phyloP scores from a whole-genome alignment of 2,329 filamentous ascomycete species.

The Chaetomium sp. region DNA sequence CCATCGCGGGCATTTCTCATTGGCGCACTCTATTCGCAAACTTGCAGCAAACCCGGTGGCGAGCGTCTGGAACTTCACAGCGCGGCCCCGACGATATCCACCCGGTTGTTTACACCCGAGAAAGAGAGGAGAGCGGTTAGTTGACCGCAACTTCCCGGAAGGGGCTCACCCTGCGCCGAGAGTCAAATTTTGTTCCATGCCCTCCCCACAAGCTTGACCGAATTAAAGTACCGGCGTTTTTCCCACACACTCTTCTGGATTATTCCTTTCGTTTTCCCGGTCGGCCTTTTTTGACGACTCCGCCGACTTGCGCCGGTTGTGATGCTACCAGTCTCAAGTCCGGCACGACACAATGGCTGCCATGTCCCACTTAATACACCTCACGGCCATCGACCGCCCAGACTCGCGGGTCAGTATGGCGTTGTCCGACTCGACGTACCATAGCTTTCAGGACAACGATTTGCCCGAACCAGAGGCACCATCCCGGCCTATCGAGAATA shows the following conservation, averaged over 20 bases:
- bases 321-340: conserved; percentile 12
- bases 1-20: conserved; percentile 13
- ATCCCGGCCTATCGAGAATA: conserved; percentile 23
- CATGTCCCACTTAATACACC: conserved; percentile 16
- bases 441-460: conserved; percentile 48
- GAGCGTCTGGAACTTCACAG: conserved; percentile 10
- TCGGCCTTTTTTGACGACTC: conserved; percentile 4
- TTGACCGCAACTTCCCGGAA: conserved; percentile 22
- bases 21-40: conserved; percentile 16
- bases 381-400: conserved; percentile 21
- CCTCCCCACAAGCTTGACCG: conserved; percentile 3
- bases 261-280: conserved; percentile 6
- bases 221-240: conserved; percentile 13
- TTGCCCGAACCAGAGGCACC: conserved; percentile 35
- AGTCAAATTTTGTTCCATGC: not conserved
- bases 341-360: conserved; percentile 9
- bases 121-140: not conserved
- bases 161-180: too few relatives aligned
- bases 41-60: conserved; percentile 10
- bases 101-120: conserved; percentile 21
- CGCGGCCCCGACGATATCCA: conserved; percentile 12
- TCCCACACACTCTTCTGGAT: conserved; percentile 5
- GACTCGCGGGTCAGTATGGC: conserved; percentile 37
- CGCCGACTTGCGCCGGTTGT: conserved; percentile 9
- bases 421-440: conserved; percentile 45